A percentile compares a stretch with the other conserved stretches of the same genome.
Evolutionary conservation across 2,329 filamentous ascomycete species (phyloP).

Genomic region (Emergomyces pasteurianus): DNA sequence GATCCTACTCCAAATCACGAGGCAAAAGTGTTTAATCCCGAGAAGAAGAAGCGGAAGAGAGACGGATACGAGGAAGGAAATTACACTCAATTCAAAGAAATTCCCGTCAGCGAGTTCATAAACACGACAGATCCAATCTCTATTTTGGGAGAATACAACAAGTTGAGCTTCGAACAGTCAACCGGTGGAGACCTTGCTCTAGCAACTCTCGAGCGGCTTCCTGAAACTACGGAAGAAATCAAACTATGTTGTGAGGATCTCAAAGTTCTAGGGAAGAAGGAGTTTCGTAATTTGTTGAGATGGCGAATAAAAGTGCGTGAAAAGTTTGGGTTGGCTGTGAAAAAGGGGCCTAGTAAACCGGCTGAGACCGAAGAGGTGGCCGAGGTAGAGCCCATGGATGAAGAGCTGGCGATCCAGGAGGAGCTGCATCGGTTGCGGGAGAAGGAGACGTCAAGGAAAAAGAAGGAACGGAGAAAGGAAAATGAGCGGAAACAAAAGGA

Average conservation of each 20-base stretch:
- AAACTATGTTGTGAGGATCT: slow-evolving; percentile 67
- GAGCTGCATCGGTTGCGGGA: slow-evolving; percentile 76
- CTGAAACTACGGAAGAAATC: slow-evolving; percentile 77
- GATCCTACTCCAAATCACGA: slow-evolving; percentile 86
- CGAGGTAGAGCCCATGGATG: slow-evolving; percentile 81
- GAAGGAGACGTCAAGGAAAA: slow-evolving; percentile 61
- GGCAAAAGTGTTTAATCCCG: slow-evolving; percentile 94
- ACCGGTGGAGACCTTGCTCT: slow-evolving; percentile 73
- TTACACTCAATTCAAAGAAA: slow-evolving; percentile 82
- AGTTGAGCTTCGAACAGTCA: slow-evolving; percentile 69
- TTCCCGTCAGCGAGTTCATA: slow-evolving; percentile 82
- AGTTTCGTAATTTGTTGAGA: slow-evolving; percentile 78
- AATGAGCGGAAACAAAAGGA: slow-evolving; percentile 94
- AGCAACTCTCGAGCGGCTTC: slow-evolving; percentile 71
- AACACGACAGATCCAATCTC: slow-evolving; percentile 87
- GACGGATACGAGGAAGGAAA: slow-evolving; percentile 97
- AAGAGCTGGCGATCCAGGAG: slow-evolving; percentile 81
- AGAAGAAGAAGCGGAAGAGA: slow-evolving; percentile 93
- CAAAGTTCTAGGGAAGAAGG: slow-evolving; percentile 82
- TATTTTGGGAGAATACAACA: slow-evolving; percentile 77
- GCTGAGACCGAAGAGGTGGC: slow-evolving; percentile 59
- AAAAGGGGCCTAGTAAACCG: slow-evolving; percentile 43
- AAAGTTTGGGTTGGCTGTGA: slow-evolving; percentile 73
- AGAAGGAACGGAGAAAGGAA: slow-evolving; percentile 70
- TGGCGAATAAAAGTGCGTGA: slow-evolving; percentile 87